These are phyloP conservation scores for Phytopythium litorale DNA, from an alignment of 352 stramenopile species.

Conservation along the genomic window DNA sequence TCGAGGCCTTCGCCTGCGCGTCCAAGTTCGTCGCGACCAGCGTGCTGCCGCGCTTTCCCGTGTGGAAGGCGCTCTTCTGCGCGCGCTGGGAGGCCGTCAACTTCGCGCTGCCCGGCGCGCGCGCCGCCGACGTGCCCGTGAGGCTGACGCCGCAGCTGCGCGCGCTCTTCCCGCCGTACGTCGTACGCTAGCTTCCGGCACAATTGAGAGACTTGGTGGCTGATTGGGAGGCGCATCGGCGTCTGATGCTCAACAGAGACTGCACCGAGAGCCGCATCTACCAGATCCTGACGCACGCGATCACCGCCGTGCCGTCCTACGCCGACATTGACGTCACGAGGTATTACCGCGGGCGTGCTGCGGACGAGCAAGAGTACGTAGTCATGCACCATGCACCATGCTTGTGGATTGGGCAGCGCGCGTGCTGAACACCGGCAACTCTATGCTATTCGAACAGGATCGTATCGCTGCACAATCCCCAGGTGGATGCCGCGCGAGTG, in stretches of 20 bases:
- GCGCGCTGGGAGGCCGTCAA: conserved; percentile 30
- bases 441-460: conserved; percentile 8
- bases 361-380: conserved; percentile 26
- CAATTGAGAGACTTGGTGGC: background rate
- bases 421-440: background rate
- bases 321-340: conserved; percentile 26
- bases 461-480: conserved; percentile 18
- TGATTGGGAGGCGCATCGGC: background rate
- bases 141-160: conserved; percentile 14
- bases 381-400: background rate
- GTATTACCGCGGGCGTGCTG: conserved; percentile 22
- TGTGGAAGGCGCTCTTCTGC: conserved; percentile 29
- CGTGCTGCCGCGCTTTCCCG: conserved; percentile 27
- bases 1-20: conserved; percentile 29
- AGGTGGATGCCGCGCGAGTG: conserved; percentile 11
- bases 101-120: conserved; percentile 19
- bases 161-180: conserved; percentile 17
- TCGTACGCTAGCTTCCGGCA: background rate
- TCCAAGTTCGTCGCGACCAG: conserved; percentile 21
- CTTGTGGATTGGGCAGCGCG: conserved; percentile 1
- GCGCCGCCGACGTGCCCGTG: conserved; percentile 9
- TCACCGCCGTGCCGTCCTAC: conserved; percentile 25
- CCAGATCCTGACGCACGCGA: conserved; percentile 26
- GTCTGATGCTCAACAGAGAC: background rate
- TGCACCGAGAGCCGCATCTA: conserved; percentile 25